phyloP scores from a whole-genome alignment of 768 basidiomycete species.

The Dictyophora rubrovolvata region DNA sequence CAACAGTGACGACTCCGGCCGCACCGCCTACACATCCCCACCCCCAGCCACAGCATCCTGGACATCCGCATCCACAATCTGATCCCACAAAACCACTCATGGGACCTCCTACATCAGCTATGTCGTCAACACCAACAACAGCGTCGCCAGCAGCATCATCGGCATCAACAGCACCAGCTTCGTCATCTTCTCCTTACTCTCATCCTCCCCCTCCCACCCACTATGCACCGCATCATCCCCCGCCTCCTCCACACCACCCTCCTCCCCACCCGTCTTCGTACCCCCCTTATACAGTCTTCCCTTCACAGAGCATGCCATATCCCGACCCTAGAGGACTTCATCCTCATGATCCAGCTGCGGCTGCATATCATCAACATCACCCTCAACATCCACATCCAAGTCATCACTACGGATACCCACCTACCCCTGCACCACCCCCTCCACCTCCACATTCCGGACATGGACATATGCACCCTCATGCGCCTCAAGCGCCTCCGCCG shows the following conservation, averaged over 20 bases:
- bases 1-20: not conserved
- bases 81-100: too few species aligned
- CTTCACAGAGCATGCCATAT: not conserved
- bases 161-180: not conserved
- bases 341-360: not conserved
- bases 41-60: not conserved
- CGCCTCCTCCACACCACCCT: not conserved
- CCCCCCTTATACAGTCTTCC: not conserved
- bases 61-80: not conserved
- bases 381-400: not conserved
- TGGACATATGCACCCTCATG: not conserved
- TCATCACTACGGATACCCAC: conserved; percentile 3
- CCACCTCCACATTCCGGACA: not conserved
- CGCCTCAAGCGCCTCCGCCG: conserved; percentile 2
- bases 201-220: not conserved
- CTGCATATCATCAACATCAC: not conserved
- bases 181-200: not conserved
- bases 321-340: not conserved
- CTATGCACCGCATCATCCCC: not conserved
- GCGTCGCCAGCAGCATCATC: not conserved
- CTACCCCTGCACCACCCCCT: conserved; percentile 1
- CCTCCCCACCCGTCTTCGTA: not conserved
- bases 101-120: too few species aligned
- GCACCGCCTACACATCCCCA: not conserved
- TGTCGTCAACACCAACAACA: not conserved